Base-by-base conservation (phyloP, 2,329 filamentous ascomycete genomes). In the Arachnomyces sp. region DNA sequence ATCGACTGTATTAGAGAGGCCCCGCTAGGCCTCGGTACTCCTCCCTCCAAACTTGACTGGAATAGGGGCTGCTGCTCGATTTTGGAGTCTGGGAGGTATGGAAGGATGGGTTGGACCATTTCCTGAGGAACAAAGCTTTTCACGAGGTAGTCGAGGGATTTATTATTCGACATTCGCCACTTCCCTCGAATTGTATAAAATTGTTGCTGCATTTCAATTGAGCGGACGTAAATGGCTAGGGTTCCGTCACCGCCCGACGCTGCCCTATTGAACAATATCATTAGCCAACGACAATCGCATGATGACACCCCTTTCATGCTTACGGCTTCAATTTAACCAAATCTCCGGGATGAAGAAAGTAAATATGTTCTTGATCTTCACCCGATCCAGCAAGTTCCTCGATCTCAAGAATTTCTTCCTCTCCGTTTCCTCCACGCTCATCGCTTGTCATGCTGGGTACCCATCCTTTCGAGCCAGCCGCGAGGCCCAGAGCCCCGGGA, bases 121-220 rank as follows among this genome's bases (percentile, higher is more conserved):
- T 66, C 55, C 2, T 58, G 59, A 18, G 68, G 56, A 7, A 72
- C 63, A 47, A 73, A 75, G 16, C 60, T 58, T 35, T 71, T 67
- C 8, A 77, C 59, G 7, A 68, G 62, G 49, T 71, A 77, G 34
- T 68, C 64, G 6, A 76, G 54, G 25, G 58, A 52, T 14, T 49
- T 54, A 3, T 64, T 52, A 6, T 48, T 49, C 28, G 55, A 57
- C 14, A 66, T 51, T 4, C 65, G 57, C 66, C 66, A 68, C 48
- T 67, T 65, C 6, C 66, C 66, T 43, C 59, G 50, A 7, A 51
- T 48, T 2, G 61, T 65, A 35, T 68, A 68, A 32, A 68, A 67
- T 36, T 68, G 65, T 38, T 58, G 57, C 36, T 66, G 64, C 36
- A 58, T 60, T 14, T 59, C 55, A 17, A 67, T 36, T 0, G 65